Base-by-base conservation (phyloP, 116 monocot species). In the Trichopus zeylanicus region DNA sequence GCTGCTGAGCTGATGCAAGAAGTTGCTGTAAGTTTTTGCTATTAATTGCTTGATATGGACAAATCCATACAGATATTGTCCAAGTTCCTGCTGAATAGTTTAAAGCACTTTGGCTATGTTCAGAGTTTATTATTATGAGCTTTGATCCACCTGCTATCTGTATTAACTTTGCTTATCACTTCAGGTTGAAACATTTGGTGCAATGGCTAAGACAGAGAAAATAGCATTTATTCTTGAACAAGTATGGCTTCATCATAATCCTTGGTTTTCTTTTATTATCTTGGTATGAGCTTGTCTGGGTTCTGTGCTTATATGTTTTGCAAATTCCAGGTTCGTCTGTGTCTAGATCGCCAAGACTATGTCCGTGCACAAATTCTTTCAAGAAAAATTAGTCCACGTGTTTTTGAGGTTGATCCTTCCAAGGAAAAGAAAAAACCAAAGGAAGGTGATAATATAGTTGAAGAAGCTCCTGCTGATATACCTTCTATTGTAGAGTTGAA, bases 1-100 rank as follows among this genome's bases (percentile, higher is more conserved):
- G 97, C 97, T 75, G 97, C 91, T 61, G 97, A 97, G 72, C 77
- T 97, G 60, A 97, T 97, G 97, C 97, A 97, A 76, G 97, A 97
- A 85, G 67, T 97, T 78, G 97, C 97, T 55, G 97, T 90, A 75
- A 81, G 87, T 74, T n/a, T 57, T 26, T 12, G 6, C 22, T 69
- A 13, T n/a, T 16, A 9, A 15, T 16, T 9, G 7, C 12, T 18
- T 42, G 42, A 42, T 42, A 42, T 42, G 42, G 13, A 42, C n/a
- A n/a, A n/a, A n/a, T n/a, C n/a, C n/a, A n/a, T n/a, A n/a, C n/a
- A n/a, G 13, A 33, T 33, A 33, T 33, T 33, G 16, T 13, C 0
- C 0, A 13, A 42, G n/a, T 42, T 42, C n/a, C n/a, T n/a, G 42
- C 42, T 42, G 42, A 7, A 13, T 16, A 16, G 42, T 16, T 7